These are phyloP conservation scores for Mitragyna speciosa DNA, from an alignment of 257 asterid species.

Conservation along the genomic window DNA sequence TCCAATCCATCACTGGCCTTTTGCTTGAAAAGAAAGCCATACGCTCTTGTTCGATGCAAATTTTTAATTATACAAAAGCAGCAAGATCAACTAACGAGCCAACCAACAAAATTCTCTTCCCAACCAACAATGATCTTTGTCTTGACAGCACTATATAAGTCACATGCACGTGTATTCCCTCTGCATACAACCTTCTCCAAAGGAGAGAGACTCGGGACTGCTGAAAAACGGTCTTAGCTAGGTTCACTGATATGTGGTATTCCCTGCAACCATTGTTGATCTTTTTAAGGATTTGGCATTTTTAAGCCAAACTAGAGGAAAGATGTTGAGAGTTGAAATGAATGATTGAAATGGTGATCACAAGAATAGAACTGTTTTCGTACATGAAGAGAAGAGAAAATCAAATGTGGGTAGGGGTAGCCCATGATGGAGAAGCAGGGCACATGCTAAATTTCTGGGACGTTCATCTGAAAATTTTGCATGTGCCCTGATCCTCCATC, in stretches of 20 bases:
- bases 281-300: neutral
- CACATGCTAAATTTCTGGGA: slow-evolving; percentile 29
- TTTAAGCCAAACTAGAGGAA: neutral
- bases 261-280: neutral
- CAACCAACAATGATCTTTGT: neutral
- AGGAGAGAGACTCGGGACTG: neutral
- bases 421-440: slow-evolving; percentile 42
- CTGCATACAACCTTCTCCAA: too few species aligned
- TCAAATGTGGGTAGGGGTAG: slow-evolving; percentile 15
- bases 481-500: slow-evolving; percentile 31
- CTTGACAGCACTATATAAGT: neutral
- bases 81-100: slow-evolving; percentile 9
- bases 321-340: neutral
- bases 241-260: neutral
- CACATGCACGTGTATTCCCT: neutral
- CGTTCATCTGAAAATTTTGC: slow-evolving; percentile 14
- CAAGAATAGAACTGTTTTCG: neutral
- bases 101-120: neutral
- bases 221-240: neutral
- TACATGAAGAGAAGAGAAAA: neutral
- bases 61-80: neutral
- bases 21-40: neutral
- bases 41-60: neutral
- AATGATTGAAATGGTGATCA: neutral
- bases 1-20: neutral